These are phyloP conservation scores for Boletus huronensis DNA, from an alignment of 768 basidiomycete species.

Conservation along the genomic window DNA sequence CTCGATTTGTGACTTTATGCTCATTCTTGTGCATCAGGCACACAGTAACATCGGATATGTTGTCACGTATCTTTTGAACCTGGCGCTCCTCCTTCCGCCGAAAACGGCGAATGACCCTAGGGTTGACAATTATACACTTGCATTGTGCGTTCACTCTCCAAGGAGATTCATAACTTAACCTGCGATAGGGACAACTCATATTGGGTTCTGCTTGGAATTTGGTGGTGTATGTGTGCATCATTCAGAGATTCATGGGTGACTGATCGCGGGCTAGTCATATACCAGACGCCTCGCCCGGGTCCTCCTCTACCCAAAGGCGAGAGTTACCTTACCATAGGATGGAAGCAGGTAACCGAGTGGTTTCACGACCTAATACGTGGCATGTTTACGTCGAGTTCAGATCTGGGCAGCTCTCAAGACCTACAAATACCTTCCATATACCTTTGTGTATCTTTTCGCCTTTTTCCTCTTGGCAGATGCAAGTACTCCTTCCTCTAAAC, in stretches of 20 bases:
- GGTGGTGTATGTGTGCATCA: slow-evolving; percentile 68
- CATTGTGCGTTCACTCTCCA: slow-evolving; percentile 47
- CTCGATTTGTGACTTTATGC: neutral
- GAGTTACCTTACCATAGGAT: slow-evolving; percentile 76
- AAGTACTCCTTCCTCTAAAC: slow-evolving; percentile 19
- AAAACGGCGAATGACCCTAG: slow-evolving; percentile 43
- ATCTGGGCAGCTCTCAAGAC: slow-evolving; percentile 76
- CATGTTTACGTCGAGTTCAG: slow-evolving; percentile 33
- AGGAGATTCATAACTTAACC: neutral
- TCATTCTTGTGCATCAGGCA: slow-evolving; percentile 38
- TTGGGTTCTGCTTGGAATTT: slow-evolving; percentile 77
- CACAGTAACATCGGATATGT: slow-evolving; percentile 80
- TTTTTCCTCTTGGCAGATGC: slow-evolving; percentile 82
- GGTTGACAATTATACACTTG: slow-evolving; percentile 72
- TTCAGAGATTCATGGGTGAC: neutral
- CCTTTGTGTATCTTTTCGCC: slow-evolving; percentile 73
- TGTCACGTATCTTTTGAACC: slow-evolving; percentile 57
- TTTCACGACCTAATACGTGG: neutral
- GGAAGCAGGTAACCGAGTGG: slow-evolving; percentile 62
- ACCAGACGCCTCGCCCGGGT: slow-evolving; percentile 81
- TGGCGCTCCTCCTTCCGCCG: slow-evolving; percentile 64
- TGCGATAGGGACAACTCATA: slow-evolving; percentile 59
- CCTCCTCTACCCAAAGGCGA: slow-evolving; percentile 75
- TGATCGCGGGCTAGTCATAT: slow-evolving; percentile 52
- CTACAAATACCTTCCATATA: slow-evolving; percentile 75